Evolutionary conservation across 345 rosid species (phyloP).

Genomic region (Eutrema japonicum): DNA sequence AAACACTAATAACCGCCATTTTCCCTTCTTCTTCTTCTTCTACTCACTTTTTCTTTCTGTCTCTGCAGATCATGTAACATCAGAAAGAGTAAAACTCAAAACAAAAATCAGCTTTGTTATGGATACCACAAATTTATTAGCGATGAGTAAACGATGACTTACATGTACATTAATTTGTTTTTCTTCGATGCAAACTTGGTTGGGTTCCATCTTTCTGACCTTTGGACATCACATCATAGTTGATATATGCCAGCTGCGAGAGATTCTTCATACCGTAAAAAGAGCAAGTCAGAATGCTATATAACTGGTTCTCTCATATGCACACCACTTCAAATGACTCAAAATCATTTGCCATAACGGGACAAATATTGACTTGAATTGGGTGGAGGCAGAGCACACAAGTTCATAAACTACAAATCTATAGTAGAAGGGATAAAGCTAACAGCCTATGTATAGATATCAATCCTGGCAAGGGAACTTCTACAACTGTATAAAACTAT

Average conservation of each 20-base stretch:
- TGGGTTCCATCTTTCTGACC: constrained; percentile 71
- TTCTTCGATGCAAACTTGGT: constrained; percentile 47
- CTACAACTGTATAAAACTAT: constrained; percentile 11
- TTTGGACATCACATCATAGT: constrained; percentile 83
- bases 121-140: neutral
- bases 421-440: constrained; percentile 8
- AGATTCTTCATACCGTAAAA: constrained; percentile 62
- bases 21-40: neutral
- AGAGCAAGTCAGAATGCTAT: constrained; percentile 27
- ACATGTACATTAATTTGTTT: constrained; percentile 59
- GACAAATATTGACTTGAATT: constrained; percentile 11
- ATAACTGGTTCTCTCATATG: constrained; percentile 6
- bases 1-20: constrained; percentile 10
- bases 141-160: constrained; percentile 36
- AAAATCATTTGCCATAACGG: neutral
- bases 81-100: constrained; percentile 17
- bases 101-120: neutral
- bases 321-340: constrained; percentile 7
- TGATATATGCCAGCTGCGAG: constrained; percentile 82
- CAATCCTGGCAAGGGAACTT: constrained; percentile 10
- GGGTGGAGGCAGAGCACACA: constrained; percentile 4
- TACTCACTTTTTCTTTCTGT: neutral
- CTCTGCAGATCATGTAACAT: constrained; percentile 25
- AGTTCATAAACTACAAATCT: constrained; percentile 26
- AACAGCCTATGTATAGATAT: constrained; percentile 2